Base-by-base conservation (phyloP, 177 flowering plant genomes). In the Vitis hybrid region DNA sequence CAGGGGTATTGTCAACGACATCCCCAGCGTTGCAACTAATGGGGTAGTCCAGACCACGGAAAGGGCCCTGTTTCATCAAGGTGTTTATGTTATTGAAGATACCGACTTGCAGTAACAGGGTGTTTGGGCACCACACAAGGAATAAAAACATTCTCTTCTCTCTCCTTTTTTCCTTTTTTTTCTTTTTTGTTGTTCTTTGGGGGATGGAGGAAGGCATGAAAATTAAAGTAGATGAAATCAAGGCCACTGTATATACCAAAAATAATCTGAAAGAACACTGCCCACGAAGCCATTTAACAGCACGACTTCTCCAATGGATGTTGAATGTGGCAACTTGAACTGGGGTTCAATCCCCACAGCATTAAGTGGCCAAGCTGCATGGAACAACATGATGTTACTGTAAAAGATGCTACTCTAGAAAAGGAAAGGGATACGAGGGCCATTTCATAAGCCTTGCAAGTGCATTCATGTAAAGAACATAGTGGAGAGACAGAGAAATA, bases 31-130 rank as follows among this genome's bases (percentile, higher is more conserved):
- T 14, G 93, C 87, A 11, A 89, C 87, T 58, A 89, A 66, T 4
- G 93, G 93, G 11, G 88, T 83, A 50, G 91, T 89, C 91, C 93
- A 89, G 27, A 89, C 86, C 55, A 89, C 88, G 49, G 86, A 85
- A 3, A 87, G 77, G 0, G 88, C 94, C 94, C 91, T 89, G 83
- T 48, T 46, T 24, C 60, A 62, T 18, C 52, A 17, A 17, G 5
- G 12, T 53, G 13, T 4, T 61, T 9, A 12, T 15, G 21, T 8
- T 20, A 12, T 15, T 6, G n/a, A 53, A 48, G 32, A 50, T 24
- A 24, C 24, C 2, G 24, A 24, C 24, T 24, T 1, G 24, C 24
- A 24, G 24, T 24, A 24, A 24, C 24, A 24, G 24, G 24, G 24
- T 24, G 24, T 24, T 24, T 24, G 24, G 2, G 24, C 24, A 24